Evolutionary conservation across 768 basidiomycete genomes (phyloP).

Genomic region (Amanita thiersii): DNA sequence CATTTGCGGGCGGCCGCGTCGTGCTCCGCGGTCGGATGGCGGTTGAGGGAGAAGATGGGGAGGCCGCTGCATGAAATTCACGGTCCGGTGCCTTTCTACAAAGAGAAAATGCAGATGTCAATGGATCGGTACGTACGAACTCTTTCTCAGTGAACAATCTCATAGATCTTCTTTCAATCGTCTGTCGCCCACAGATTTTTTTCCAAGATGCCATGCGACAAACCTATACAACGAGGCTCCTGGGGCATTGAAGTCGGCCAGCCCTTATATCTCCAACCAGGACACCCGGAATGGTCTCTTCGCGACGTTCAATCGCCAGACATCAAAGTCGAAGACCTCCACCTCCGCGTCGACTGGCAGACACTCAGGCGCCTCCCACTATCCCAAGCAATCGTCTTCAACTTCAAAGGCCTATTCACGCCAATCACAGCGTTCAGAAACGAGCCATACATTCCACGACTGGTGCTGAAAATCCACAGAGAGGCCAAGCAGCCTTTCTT

Average conservation of each 20-base stretch:
- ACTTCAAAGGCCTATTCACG: constrained; percentile 47
- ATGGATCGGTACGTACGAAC: constrained; percentile 48
- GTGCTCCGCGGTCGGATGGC: constrained; percentile 44
- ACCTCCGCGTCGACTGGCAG: constrained; percentile 49
- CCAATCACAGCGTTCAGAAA: constrained; percentile 32
- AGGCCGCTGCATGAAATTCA: constrained; percentile 38
- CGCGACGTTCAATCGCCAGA: constrained; percentile 25
- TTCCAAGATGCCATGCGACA: constrained; percentile 34
- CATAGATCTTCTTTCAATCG: constrained; percentile 1
- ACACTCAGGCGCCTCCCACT: constrained; percentile 40
- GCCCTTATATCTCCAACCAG: constrained; percentile 34
- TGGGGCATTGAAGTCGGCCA: constrained; percentile 45
- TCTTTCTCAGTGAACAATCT: constrained; percentile 7
- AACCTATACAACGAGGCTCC: constrained; percentile 45
- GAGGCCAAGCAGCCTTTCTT: constrained; percentile 31
- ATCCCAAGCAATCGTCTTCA: constrained; percentile 42
- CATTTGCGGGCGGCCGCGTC: constrained; percentile 34
- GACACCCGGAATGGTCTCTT: constrained; percentile 25
- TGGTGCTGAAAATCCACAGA: constrained; percentile 33
- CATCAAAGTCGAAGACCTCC: constrained; percentile 30
- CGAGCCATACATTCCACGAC: constrained; percentile 40
- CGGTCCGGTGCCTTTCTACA: constrained; percentile 39
- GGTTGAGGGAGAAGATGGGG: constrained; percentile 37
- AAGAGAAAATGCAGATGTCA: constrained; percentile 38
- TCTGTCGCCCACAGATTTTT: constrained; percentile 28